Evolutionary conservation across 2,329 filamentous ascomycete genomes (phyloP).

Genomic region (Tolypocladium nubicola): DNA sequence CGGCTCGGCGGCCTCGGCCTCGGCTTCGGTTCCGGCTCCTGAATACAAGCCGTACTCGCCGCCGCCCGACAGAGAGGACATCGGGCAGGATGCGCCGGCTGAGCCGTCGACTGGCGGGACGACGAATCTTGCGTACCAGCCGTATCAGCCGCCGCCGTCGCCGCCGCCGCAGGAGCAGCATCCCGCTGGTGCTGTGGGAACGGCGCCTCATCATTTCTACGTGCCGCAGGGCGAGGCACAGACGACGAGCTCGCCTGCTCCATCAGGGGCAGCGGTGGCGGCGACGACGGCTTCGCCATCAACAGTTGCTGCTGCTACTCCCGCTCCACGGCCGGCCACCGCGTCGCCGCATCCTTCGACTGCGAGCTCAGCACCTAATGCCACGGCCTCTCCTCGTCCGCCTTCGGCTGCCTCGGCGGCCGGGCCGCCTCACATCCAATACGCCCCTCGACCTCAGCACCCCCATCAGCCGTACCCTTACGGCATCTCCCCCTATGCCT

Average conservation of each 20-base stretch:
- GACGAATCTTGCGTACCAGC: conserved; percentile 15
- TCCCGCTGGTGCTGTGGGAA: background rate
- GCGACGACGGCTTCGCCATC: background rate
- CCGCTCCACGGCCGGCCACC: background rate
- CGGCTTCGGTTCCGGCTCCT: conserved; percentile 7
- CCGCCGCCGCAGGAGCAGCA: conserved; percentile 7
- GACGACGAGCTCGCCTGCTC: background rate
- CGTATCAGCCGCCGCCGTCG: conserved; percentile 15
- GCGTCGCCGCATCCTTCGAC: background rate
- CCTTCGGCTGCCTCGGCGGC: background rate
- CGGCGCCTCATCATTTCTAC: conserved; percentile 13
- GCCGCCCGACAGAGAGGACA: conserved; percentile 1
- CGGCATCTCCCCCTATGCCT: background rate
- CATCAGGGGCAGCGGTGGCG: background rate
- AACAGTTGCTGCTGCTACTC: background rate
- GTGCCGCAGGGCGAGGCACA: background rate
- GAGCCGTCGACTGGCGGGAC: conserved; percentile 1
- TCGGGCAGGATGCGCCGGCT: background rate
- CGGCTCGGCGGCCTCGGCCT: conserved; percentile 5
- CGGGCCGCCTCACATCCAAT: background rate
- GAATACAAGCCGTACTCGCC: conserved; percentile 18
- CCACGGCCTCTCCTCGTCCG: background rate
- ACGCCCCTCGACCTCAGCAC: background rate
- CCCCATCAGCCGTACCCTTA: background rate
- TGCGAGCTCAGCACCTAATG: background rate